Conservation (phyloP, 2,329 filamentous ascomycete genomes). For the Apiospora kogelbergensis region DNA sequence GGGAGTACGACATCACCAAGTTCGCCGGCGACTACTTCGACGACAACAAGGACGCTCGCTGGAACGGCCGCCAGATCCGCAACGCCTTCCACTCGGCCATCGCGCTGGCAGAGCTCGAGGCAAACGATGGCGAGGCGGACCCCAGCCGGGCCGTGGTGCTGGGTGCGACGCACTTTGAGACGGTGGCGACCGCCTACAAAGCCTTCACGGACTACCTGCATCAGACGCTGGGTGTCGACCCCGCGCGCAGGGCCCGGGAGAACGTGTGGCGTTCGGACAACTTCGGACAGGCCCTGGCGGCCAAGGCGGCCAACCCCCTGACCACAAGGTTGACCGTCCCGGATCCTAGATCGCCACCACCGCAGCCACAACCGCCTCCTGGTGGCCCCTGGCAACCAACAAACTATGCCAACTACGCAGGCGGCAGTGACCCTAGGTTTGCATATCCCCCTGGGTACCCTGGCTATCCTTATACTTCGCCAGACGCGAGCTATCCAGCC, state of each 20-base stretch:
- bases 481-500: not conserved
- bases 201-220: too few relatives aligned
- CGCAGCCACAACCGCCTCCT: too few relatives aligned
- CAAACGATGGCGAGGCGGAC: conserved; percentile 15
- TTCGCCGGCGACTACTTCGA: conserved; percentile 17
- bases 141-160: too few relatives aligned
- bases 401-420: not conserved
- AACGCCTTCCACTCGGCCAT: conserved; percentile 24
- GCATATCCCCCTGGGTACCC: not conserved
- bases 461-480: not conserved
- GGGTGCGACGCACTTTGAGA: too few relatives aligned
- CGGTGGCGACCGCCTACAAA: too few relatives aligned
- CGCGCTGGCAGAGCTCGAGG: conserved; percentile 22
- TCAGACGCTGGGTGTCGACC: too few relatives aligned
- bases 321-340: too few relatives aligned
- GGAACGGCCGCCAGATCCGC: conserved; percentile 27
- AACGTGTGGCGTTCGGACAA: too few relatives aligned
- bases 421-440: not conserved
- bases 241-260: too few relatives aligned
- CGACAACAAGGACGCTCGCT: conserved; percentile 11
- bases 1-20: conserved; percentile 9
- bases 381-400: not conserved
- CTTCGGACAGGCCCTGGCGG: too few relatives aligned
- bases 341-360: too few relatives aligned
- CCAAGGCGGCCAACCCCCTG: too few relatives aligned